A percentile compares a stretch with the other conserved stretches of the same genome.
Evolutionary conservation across 371 early-diverging fungal genomes (phyloP).

Genomic region (Mycotypha africana): DNA sequence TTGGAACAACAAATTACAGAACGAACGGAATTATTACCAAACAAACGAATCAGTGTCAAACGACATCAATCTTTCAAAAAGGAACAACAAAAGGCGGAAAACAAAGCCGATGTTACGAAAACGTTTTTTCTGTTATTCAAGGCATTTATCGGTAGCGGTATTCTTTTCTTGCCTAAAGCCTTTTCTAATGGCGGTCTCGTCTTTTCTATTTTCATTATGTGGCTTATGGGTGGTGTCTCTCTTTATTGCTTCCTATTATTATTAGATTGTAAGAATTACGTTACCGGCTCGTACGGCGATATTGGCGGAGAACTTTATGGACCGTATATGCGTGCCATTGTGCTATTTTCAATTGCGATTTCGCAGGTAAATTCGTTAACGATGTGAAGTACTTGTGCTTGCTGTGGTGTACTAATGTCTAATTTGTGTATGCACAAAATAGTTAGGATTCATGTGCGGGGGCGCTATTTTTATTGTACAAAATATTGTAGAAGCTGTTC

Average conservation of each 20-base stretch:
- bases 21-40: conserved; percentile 17
- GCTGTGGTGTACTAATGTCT: too few species aligned
- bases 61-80: not conserved
- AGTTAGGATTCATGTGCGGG: conserved; percentile 86
- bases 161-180: conserved; percentile 74
- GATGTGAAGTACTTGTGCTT: too few species aligned
- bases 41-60: not conserved
- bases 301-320: conserved; percentile 84
- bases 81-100: conserved; percentile 3
- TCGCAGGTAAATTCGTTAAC: conserved; percentile 58
- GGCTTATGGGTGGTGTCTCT: conserved; percentile 58
- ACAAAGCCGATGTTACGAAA: conserved; percentile 42
- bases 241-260: conserved; percentile 66
- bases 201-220: conserved; percentile 61
- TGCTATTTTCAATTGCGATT: conserved; percentile 78
- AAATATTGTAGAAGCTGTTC: conserved; percentile 66
- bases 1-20: conserved; percentile 35
- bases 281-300: conserved; percentile 87
- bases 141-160: conserved; percentile 78
- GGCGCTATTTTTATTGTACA: conserved; percentile 84
- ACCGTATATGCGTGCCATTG: conserved; percentile 66
- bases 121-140: conserved; percentile 62
- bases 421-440: not conserved
- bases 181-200: conserved; percentile 78
- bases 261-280: conserved; percentile 55